Conservation (phyloP, 148 eudicot genomes). For the Cornus controversa region DNA sequence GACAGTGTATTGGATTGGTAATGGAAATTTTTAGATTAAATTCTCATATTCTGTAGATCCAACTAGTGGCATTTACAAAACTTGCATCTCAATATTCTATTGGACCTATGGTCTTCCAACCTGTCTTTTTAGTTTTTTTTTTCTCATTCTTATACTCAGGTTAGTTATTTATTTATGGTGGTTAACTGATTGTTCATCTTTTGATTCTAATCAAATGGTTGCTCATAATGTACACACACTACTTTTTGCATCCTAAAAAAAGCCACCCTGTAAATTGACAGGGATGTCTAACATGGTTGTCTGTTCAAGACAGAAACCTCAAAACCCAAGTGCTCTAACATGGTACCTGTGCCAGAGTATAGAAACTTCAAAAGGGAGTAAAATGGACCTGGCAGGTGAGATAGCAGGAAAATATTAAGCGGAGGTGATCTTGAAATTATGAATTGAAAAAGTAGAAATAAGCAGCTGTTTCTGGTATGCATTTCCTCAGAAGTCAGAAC, state of each 20-base stretch:
- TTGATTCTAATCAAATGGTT: not conserved
- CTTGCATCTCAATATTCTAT: not conserved
- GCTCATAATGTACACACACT: not conserved
- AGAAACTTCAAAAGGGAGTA: too few species aligned
- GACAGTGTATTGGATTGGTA: constrained; percentile 59
- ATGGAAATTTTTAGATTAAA: not conserved
- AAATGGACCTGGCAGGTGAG: not conserved
- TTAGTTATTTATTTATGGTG: not conserved
- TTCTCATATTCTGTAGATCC: not conserved
- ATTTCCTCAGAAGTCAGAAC: not conserved
- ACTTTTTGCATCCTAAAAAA: not conserved
- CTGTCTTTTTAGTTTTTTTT: not conserved
- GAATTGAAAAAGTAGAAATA: not conserved
- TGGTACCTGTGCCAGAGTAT: not conserved
- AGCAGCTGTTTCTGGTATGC: not conserved
- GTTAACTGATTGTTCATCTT: not conserved
- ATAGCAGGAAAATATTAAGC: not conserved
- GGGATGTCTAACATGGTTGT: not conserved
- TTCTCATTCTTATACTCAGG: not conserved
- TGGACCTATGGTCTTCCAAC: not conserved
- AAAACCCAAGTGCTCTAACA: not conserved
- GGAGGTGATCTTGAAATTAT: not conserved
- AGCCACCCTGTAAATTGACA: not conserved
- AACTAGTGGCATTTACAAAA: not conserved
- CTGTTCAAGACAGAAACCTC: too few species aligned